Conservation (phyloP, 768 basidiomycete genomes). For the Lepiota subincarnata region DNA sequence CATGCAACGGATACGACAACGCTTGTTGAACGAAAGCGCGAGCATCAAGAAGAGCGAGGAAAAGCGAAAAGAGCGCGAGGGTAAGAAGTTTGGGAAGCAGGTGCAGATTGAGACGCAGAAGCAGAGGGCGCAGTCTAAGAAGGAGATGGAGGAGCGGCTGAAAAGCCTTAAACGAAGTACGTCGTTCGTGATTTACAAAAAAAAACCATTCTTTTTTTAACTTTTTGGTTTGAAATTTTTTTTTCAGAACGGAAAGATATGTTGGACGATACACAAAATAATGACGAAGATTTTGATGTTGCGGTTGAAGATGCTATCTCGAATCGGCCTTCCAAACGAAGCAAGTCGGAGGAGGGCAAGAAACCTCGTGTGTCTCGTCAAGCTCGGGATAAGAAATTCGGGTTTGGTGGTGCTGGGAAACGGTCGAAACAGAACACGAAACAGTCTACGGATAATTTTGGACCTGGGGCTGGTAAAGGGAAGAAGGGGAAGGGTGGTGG, state of each 20-base stretch:
- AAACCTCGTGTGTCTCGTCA: slow-evolving; percentile 42
- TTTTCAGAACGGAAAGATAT: slow-evolving; percentile 78
- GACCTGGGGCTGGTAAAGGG: slow-evolving; percentile 32
- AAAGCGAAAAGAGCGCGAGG: slow-evolving; percentile 85
- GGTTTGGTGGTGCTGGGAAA: slow-evolving; percentile 67
- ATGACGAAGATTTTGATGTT: slow-evolving; percentile 73
- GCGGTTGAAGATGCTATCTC: slow-evolving; percentile 87
- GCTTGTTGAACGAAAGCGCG: slow-evolving; percentile 83
- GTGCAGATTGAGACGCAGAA: slow-evolving; percentile 93
- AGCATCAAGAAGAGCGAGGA: slow-evolving; percentile 90
- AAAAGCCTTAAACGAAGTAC: slow-evolving; percentile 88
- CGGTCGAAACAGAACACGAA: slow-evolving; percentile 79
- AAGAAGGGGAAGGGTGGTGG: slow-evolving; percentile 24
- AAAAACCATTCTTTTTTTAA: no score
- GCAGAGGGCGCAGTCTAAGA: slow-evolving; percentile 85
- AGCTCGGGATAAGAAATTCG: slow-evolving; percentile 75
- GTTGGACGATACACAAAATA: slow-evolving; percentile 41
- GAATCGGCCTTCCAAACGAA: slow-evolving; percentile 61
- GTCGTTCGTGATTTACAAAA: slow-evolving; percentile 25
- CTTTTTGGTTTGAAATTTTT: slow-evolving; percentile 4
- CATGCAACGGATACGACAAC: slow-evolving; percentile 94
- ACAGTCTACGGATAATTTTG: slow-evolving; percentile 77
- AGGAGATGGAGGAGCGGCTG: slow-evolving; percentile 84
- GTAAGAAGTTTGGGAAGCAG: slow-evolving; percentile 98
- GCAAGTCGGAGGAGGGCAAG: slow-evolving; percentile 34